phyloP scores from a whole-genome alignment of 352 stramenopile species.

The Pythium utonaiense region DNA sequence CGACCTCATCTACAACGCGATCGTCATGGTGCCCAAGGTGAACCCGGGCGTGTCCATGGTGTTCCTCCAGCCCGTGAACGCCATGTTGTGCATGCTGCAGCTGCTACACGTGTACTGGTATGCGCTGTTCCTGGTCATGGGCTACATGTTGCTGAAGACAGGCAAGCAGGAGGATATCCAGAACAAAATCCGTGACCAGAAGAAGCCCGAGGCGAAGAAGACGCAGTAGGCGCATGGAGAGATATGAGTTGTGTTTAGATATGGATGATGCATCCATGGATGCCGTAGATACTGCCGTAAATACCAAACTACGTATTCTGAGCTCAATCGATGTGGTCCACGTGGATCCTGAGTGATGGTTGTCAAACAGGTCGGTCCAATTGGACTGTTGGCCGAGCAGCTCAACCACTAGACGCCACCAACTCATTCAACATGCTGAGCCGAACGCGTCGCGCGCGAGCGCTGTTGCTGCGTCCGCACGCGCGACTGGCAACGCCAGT shows the following conservation, averaged over 20 bases:
- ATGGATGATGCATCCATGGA: slow-evolving; percentile 11
- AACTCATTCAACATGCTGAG: slow-evolving; percentile 11
- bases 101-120: slow-evolving; percentile 44
- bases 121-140: slow-evolving; percentile 41
- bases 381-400: not conserved
- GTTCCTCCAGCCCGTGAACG: slow-evolving; percentile 31
- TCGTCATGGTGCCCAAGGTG: slow-evolving; percentile 25
- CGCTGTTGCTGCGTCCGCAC: slow-evolving; percentile 16
- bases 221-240: slow-evolving; percentile 2
- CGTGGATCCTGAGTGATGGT: slow-evolving; percentile 11
- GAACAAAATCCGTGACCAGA: slow-evolving; percentile 23
- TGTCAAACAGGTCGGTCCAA: slow-evolving; percentile 9
- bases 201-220: slow-evolving; percentile 12
- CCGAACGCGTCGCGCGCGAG: slow-evolving; percentile 3
- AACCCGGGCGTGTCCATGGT: slow-evolving; percentile 28
- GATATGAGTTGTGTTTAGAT: slow-evolving; percentile 11
- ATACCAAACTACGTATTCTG: slow-evolving; percentile 6
- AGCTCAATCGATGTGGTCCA: slow-evolving; percentile 12
- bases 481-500: not conserved
- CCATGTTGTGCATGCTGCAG: slow-evolving; percentile 40
- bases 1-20: slow-evolving; percentile 35
- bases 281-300: not conserved
- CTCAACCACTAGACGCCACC: not conserved
- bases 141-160: slow-evolving; percentile 38
- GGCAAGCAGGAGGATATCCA: slow-evolving; percentile 46